Percentiles rank a stretch among this genome's conserved stretches.
These are phyloP conservation scores for Scheffersomyces coipomensis DNA, from an alignment of 805 yeast genomes.

Conservation along the genomic window DNA sequence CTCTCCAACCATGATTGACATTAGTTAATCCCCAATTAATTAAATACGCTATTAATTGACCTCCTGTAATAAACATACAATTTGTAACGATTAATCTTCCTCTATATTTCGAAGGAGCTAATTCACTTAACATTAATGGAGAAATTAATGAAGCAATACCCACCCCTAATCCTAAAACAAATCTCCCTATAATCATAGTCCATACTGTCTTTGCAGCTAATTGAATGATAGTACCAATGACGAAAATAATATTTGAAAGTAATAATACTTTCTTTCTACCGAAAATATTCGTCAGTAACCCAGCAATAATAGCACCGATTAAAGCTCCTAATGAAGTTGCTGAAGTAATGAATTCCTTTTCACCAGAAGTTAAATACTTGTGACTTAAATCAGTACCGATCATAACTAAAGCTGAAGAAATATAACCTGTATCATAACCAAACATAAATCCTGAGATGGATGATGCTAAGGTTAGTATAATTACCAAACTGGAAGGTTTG, in stretches of 20 bases:
- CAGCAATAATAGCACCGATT: slow-evolving; percentile 75
- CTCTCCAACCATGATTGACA: slow-evolving; percentile 87
- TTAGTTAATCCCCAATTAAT: slow-evolving; percentile 82
- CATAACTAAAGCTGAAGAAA: slow-evolving; percentile 87
- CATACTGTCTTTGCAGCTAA: slow-evolving; percentile 77
- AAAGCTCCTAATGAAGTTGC: slow-evolving; percentile 95
- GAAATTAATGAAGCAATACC: slow-evolving; percentile 93
- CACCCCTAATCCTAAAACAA: slow-evolving; percentile 94
- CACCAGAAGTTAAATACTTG: slow-evolving; percentile 62
- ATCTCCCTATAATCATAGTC: slow-evolving; percentile 91
- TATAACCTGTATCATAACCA: slow-evolving; percentile 97
- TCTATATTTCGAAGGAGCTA: slow-evolving; percentile 89
- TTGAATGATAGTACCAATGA: slow-evolving; percentile 84
- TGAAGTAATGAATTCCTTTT: slow-evolving; percentile 87
- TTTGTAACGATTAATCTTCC: slow-evolving; percentile 89
- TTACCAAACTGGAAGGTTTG: slow-evolving; percentile 61
- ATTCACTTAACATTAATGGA: slow-evolving; percentile 89
- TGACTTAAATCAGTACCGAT: slow-evolving; percentile 72
- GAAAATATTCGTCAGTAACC: slow-evolving; percentile 72
- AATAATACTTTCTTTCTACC: slow-evolving; percentile 87
- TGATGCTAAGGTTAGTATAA: slow-evolving; percentile 68
- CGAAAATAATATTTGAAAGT: slow-evolving; percentile 77
- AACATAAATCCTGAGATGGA: slow-evolving; percentile 95
- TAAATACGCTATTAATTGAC: slow-evolving; percentile 91
- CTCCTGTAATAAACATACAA: slow-evolving; percentile 89